Base-by-base conservation (phyloP, 768 basidiomycete genomes). In the Trametes cubensis region DNA sequence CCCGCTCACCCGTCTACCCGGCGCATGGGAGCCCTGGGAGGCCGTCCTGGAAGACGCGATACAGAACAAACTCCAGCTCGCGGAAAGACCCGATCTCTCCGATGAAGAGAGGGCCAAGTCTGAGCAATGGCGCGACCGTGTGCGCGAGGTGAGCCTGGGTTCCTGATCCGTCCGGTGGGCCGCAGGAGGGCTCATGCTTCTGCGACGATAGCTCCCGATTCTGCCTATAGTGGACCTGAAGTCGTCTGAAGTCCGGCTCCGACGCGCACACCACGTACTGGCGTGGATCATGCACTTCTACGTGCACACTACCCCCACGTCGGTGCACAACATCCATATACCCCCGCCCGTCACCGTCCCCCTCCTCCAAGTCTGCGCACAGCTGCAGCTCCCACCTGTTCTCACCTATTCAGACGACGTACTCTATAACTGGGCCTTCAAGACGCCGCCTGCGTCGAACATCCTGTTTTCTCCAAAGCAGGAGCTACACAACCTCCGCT, bases 361-460 rank as follows among this genome's bases (percentile, higher is more conserved):
- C 1, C 82, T 94, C 38, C 79, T 94, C 20, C 80, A 85, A 58
- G 82, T 94, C 17, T 90, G 85, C 23, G 72, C 78, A 0, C 76
- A 87, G 47, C 84, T 97, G 11, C 86, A 90, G 57, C 77, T 97
- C 1, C 95, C 95, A 0, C 94, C 95, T 0, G 79, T 96, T 42
- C 80, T 94, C 60, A 97, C 94, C 4, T 97, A 94, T 71, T 88
- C 94, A 11, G 94, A 96, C 72, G 89, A 88, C 28, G 94, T 97
- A 8, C 82, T 97, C 26, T 97, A 94, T 76, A 96, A 96, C 72
- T 92, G 89, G 88, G 72, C 68, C 5, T 71, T 71, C 62, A 74
- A 70, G 47, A 49, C n/a, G 7, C 60, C 65, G 15, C 61, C 69
- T n/a, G 28, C 61, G 42, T 50, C 66, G 3, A 28, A 51, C 40